phyloP scores from a whole-genome alignment of 495 filamentous ascomycete genomes.

The Neurospora sp. region DNA sequence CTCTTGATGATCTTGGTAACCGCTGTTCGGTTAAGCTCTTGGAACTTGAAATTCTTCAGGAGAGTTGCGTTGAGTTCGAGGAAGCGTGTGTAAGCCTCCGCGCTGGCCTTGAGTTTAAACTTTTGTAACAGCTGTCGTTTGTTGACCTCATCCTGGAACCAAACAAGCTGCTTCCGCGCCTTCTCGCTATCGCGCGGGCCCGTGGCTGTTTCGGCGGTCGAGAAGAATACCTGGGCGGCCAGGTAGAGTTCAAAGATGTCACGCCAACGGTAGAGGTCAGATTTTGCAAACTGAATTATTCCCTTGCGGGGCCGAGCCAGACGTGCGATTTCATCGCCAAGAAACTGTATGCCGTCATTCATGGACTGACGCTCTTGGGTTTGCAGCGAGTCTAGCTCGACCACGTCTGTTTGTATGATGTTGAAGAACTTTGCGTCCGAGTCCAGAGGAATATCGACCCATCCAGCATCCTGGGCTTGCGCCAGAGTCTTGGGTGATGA shows the following conservation, averaged over 20 bases:
- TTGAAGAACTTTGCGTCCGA: constrained; percentile 61
- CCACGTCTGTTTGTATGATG: constrained; percentile 51
- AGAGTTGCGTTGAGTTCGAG: constrained; percentile 53
- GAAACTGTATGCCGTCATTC: constrained; percentile 37
- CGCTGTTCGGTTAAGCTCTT: constrained; percentile 60
- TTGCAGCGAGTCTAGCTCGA: constrained; percentile 49
- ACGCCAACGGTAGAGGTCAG: constrained; percentile 63
- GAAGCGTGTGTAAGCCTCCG: constrained; percentile 48
- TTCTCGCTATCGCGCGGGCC: constrained; percentile 43
- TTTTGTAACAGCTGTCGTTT: constrained; percentile 38
- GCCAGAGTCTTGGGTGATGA: not conserved
- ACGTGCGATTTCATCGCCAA: constrained; percentile 46
- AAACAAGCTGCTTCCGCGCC: constrained; percentile 44
- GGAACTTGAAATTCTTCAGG: constrained; percentile 57
- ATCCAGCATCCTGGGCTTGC: constrained; percentile 12
- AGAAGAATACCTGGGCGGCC: constrained; percentile 64
- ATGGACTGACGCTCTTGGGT: constrained; percentile 44
- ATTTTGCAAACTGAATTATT: constrained; percentile 36
- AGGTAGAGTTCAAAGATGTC: constrained; percentile 63
- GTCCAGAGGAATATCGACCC: constrained; percentile 53
- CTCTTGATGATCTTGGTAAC: constrained; percentile 72
- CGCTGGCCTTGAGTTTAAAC: constrained; percentile 50
- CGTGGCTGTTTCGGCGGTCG: constrained; percentile 48
- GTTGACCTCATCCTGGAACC: constrained; percentile 48
- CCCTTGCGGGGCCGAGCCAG: constrained; percentile 43